Evolutionary conservation across 345 rosid species (phyloP).

Genomic region (Psidium guajava): DNA sequence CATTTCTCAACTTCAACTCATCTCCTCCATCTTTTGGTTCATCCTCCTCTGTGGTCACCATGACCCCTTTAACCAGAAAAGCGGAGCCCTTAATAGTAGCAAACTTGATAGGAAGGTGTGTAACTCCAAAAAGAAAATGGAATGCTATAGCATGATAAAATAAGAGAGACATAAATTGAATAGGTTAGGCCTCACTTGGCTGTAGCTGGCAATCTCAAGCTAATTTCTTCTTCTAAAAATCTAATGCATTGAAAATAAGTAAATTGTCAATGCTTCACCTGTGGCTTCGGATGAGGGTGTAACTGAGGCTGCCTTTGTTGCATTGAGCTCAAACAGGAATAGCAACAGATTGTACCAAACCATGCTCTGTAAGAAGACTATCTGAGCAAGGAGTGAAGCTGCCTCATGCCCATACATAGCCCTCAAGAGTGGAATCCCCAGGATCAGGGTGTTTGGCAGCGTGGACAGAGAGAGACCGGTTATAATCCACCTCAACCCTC

Average conservation of each 20-base stretch:
- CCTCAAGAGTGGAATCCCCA: conserved; percentile 66
- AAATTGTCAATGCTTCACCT: conserved; percentile 21
- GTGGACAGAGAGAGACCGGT: conserved; percentile 67
- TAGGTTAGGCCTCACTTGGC: conserved; percentile 8
- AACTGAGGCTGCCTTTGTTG: conserved; percentile 25
- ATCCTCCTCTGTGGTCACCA: conserved; percentile 27
- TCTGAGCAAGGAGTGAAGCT: conserved; percentile 46
- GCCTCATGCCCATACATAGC: conserved; percentile 71
- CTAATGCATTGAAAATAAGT: neutral
- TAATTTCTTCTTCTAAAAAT: neutral
- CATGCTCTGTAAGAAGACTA: conserved; percentile 70
- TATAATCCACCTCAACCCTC: conserved; percentile 47
- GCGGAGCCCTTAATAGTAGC: neutral
- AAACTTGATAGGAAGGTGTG: neutral
- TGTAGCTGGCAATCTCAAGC: neutral
- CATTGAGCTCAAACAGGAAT: conserved; percentile 65
- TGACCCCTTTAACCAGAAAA: conserved; percentile 9
- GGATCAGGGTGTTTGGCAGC: conserved; percentile 71
- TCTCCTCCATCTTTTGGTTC: conserved; percentile 37
- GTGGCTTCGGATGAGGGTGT: conserved; percentile 24
- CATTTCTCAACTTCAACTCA: conserved; percentile 23
- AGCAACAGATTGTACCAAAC: conserved; percentile 72
- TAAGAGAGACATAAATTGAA: neutral
- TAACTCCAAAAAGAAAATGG: neutral
- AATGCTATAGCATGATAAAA: neutral